Evolutionary conservation across 257 asterid genomes (phyloP), one percentile per base, ranked within the genome.

Genomic region (Rubia yunnanensis): DNA sequence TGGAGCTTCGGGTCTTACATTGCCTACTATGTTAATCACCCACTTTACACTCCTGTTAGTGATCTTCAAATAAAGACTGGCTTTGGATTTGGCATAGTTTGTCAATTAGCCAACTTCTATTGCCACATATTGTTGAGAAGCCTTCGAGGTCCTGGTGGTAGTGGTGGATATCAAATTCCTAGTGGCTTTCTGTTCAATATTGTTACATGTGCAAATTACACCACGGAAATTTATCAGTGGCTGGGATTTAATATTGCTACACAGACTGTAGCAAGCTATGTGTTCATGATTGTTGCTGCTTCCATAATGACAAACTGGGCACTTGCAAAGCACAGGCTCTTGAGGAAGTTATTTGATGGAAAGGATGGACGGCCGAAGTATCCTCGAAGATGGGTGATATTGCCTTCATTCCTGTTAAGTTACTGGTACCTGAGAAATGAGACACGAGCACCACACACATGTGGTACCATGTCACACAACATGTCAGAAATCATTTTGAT

Each of bases 281-380:
- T 88, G 60, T 94, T 94, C 85, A 88, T 94, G 95, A 82, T 80
- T 69, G 97, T 94, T 70, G 99, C 99, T 67, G 89, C 96, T 70
- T 66, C 86, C 75, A 94, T 94, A 68, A 94, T 94, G 99, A 94
- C 96, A 18, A 94, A 90, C 77, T 94, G 99, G 99, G 96, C 99
- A 53, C 94, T 94, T 20, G 92, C 85, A 63, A 94, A 94, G 81
- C 97, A 94, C 77, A 89, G 88, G 10, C 97, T 96, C 44, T 75
- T 94, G 39, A 90, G 73, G 81, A 94, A 82, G 99, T 80, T 94
- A 63, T 94, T 94, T 69, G 99, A 90, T 65, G 99, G 99, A 64
- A 90, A 85, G 80, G 97, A 94, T 10, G 97, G 99, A 71, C 81
- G 79, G 24, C 94, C 91, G 3, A 94, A 73, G 73, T 94, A 94